phyloP scores from a whole-genome alignment of 1,284 basidiomycete species.

The Sutorius eximius region DNA sequence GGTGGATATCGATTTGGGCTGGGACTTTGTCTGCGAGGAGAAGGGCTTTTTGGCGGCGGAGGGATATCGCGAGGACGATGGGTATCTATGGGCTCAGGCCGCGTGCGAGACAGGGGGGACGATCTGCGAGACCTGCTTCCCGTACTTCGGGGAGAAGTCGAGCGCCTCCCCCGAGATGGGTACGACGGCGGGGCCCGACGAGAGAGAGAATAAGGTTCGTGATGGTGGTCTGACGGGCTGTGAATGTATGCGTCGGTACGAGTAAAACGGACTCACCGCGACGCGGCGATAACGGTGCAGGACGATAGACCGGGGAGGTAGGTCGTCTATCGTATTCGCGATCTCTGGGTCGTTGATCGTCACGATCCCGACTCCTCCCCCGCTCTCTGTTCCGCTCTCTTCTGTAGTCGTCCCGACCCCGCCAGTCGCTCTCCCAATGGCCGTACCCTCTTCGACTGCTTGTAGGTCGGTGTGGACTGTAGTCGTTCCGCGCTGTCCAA shows the following conservation, averaged over 20 bases:
- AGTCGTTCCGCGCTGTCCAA: conserved; percentile 22
- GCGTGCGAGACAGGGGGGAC: conserved; percentile 21
- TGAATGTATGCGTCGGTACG: conserved; percentile 1
- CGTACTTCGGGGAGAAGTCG: conserved; percentile 23
- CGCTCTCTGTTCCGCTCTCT: conserved; percentile 28
- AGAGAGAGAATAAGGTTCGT: conserved; percentile 8
- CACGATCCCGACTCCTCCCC: conserved; percentile 28
- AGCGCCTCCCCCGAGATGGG: conserved; percentile 22
- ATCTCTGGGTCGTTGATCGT: conserved; percentile 22
- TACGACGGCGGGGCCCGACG: conserved; percentile 20
- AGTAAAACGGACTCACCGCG: conserved; percentile 20
- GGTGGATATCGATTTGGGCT: conserved; percentile 11
- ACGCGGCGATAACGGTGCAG: conserved; percentile 26
- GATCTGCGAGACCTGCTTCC: conserved; percentile 28
- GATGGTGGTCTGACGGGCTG: conserved; percentile 12
- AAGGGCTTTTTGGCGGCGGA: conserved; percentile 10
- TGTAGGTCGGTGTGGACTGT: conserved; percentile 17
- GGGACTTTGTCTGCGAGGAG: conserved; percentile 18
- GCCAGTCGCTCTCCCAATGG: conserved; percentile 23
- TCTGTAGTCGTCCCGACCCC: conserved; percentile 27
- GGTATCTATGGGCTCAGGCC: conserved; percentile 14
- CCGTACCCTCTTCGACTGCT: conserved; percentile 16
- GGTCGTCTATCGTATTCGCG: conserved; percentile 23
- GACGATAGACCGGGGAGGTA: conserved; percentile 17
- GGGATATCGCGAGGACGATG: conserved; percentile 11